phyloP scores from a whole-genome alignment of 129 eudicot genomes.

The Glebionis coronaria region DNA sequence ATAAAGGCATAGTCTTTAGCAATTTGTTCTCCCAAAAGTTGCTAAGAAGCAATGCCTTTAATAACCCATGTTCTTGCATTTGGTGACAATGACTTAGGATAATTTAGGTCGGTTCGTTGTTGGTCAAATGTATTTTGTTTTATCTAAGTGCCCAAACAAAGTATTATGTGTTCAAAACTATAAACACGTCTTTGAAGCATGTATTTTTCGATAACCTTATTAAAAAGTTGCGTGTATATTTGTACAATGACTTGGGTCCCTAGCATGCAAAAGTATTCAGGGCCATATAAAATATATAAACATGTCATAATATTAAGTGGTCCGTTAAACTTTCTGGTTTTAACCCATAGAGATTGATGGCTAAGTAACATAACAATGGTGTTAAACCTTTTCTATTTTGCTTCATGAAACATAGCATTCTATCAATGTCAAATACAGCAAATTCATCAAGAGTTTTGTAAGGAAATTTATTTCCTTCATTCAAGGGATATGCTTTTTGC shows the following conservation, averaged over 20 bases:
- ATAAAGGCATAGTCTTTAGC: conserved; percentile 5
- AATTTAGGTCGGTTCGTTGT: conserved; percentile 21
- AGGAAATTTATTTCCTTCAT: neutral
- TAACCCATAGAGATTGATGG: neutral
- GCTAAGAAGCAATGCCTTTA: conserved; percentile 20
- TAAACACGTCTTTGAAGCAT: neutral
- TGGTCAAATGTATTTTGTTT: conserved; percentile 19
- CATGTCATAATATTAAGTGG: neutral
- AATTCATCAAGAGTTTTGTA: neutral
- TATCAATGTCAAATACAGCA: neutral
- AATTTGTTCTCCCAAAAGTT: conserved; percentile 8
- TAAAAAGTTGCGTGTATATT: neutral
- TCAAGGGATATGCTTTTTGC: conserved; percentile 10
- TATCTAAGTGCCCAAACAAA: conserved; percentile 2
- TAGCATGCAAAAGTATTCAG: neutral
- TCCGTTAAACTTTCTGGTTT: neutral
- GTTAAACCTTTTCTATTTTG: neutral
- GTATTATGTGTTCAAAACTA: conserved; percentile 15
- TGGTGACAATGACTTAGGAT: conserved; percentile 32
- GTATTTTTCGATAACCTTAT: neutral
- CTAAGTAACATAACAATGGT: neutral
- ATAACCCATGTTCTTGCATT: conserved; percentile 34
- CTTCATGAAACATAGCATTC: neutral
- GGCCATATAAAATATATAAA: neutral
- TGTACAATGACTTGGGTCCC: neutral